A percentile compares a stretch with the other conserved stretches of the same genome.
Conservation (phyloP, 306 rosid species). For the Dryas octopetala region DNA sequence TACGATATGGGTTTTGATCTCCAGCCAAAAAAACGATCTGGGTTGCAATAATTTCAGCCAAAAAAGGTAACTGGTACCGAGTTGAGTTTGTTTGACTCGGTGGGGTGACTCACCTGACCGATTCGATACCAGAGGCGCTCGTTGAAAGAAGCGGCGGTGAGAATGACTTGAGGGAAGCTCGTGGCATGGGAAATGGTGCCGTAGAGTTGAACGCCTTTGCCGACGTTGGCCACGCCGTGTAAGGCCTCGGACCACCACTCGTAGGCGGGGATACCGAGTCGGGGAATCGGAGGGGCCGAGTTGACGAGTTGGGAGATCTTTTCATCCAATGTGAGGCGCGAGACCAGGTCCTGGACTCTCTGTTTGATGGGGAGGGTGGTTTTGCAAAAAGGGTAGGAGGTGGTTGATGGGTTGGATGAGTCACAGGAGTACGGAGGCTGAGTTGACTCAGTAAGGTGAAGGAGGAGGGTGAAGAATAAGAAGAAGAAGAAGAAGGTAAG, state of each 20-base stretch:
- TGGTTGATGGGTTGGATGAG: conserved; percentile 57
- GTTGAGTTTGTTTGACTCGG: conserved; percentile 6
- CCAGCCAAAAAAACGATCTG: background rate
- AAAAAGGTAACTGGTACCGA: background rate
- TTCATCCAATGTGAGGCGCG: conserved; percentile 87
- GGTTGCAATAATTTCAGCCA: background rate
- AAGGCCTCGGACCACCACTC: conserved; percentile 96
- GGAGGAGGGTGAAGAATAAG: conserved; percentile 10
- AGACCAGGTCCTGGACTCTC: conserved; percentile 65
- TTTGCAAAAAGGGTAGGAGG: conserved; percentile 68
- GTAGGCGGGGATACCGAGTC: conserved; percentile 78
- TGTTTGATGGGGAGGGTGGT: conserved; percentile 46
- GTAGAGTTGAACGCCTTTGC: conserved; percentile 53
- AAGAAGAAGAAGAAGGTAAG: background rate
- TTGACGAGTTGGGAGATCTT: conserved; percentile 81
- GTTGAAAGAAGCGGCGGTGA: conserved; percentile 81
- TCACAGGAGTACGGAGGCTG: conserved; percentile 75
- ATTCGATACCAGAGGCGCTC: conserved; percentile 73
- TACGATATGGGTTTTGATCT: background rate
- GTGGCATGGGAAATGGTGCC: conserved; percentile 53
- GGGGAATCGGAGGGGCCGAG: conserved; percentile 78
- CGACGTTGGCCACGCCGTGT: conserved; percentile 62
- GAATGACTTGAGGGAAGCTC: conserved; percentile 96
- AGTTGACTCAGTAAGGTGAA: conserved; percentile 30
- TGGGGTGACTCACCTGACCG: conserved; percentile 46